These are phyloP conservation scores for Saturnispora gosingensis DNA, from an alignment of 805 yeast species.

Conservation along the genomic window DNA sequence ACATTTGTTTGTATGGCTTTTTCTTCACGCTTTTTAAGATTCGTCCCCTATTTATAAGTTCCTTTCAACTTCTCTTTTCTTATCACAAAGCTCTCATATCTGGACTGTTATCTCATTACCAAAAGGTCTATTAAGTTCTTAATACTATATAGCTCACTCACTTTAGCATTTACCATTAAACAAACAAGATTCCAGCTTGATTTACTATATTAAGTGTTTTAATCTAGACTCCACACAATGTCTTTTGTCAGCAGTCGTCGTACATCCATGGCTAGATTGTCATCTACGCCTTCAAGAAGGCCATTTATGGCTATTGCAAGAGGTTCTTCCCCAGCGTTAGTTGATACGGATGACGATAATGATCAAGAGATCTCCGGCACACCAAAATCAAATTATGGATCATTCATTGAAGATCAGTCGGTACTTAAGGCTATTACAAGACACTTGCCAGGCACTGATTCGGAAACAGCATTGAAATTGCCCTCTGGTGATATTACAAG, in stretches of 20 bases:
- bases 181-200: not conserved
- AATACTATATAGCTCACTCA: not conserved
- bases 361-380: not conserved
- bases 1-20: not conserved
- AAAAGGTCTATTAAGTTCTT: no score
- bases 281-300: slow-evolving; percentile 2
- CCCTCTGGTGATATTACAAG: slow-evolving; percentile 47
- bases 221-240: not conserved
- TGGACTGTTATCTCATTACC: no score
- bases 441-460: slow-evolving; percentile 29
- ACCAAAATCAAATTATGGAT: not conserved
- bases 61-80: not conserved
- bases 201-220: no score
- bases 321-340: slow-evolving; percentile 16
- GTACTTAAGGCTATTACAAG: slow-evolving; percentile 12
- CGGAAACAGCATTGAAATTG: slow-evolving; percentile 25
- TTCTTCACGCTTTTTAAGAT: not conserved
- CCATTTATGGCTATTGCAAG: not conserved
- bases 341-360: slow-evolving; percentile 13
- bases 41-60: not conserved
- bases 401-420: not conserved
- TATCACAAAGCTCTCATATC: no score
- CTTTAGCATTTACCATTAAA: not conserved
- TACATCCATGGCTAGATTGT: slow-evolving; percentile 3
- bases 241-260: not conserved